Conservation (phyloP, 352 stramenopile genomes). For the Phytopythium montanum region DNA sequence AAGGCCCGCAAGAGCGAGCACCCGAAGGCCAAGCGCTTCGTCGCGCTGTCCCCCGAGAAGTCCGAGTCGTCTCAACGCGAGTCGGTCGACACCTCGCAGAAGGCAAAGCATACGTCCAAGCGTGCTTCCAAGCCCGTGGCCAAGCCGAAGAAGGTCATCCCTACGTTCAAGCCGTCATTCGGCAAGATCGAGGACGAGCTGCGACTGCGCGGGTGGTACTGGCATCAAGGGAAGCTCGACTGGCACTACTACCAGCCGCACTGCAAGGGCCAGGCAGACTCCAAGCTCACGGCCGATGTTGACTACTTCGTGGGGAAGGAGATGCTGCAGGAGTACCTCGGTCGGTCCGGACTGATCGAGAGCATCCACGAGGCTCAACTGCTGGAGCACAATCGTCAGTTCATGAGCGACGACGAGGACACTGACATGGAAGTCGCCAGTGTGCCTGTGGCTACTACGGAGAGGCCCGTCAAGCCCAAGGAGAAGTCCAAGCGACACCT, state of each 20-base stretch:
- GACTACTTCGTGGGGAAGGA: conserved; percentile 55
- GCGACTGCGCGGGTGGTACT: conserved; percentile 58
- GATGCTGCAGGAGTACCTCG: conserved; percentile 42
- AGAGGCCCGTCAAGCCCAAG: not conserved
- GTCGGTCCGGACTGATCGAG: conserved; percentile 30
- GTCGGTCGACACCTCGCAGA: not conserved
- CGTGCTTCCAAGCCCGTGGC: conserved; percentile 5
- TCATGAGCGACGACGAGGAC: conserved; percentile 11
- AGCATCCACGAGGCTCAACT: conserved; percentile 37
- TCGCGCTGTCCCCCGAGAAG: conserved; percentile 7
- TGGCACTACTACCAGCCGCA: conserved; percentile 60
- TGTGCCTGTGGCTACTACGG: not conserved
- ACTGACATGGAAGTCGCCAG: conserved; percentile 13
- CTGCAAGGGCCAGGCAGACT: conserved; percentile 25
- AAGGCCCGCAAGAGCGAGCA: not conserved
- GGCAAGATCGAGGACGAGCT: conserved; percentile 63
- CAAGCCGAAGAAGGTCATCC: conserved; percentile 27
- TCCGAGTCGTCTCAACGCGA: not conserved
- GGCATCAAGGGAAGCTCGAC: conserved; percentile 31
- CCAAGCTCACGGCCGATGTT: conserved; percentile 17
- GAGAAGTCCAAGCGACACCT: not conserved
- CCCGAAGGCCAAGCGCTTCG: conserved; percentile 1
- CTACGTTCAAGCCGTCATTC: conserved; percentile 54
- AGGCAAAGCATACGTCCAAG: conserved; percentile 11
- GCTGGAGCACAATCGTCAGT: conserved; percentile 28